Base-by-base conservation (phyloP, 371 early-diverging fungal species). In the Catenaria anguillulae region DNA sequence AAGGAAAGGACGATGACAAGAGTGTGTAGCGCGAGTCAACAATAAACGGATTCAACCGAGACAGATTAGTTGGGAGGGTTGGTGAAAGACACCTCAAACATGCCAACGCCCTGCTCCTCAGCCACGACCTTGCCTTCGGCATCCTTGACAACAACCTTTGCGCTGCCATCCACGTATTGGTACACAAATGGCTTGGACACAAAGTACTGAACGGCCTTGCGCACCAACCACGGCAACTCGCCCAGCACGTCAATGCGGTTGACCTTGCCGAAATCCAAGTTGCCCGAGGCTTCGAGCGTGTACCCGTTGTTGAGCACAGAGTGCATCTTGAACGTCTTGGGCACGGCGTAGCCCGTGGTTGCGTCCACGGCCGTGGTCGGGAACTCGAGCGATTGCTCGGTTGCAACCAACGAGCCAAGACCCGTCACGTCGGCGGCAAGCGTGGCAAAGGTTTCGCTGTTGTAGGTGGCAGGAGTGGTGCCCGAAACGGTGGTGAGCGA, bases 121-220 rank as follows among this genome's bases (percentile, higher is more conserved):
- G 12, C 29, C 6, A 50, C 31, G 29, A 50, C 52, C 15, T 50
- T 29, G 15, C 29, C 52, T 13, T 8, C 52, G 2, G 29, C 52
- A 10, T 50, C 29, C 29, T 29, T 26, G 29, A 50, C 52, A n/a
- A n/a, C n/a, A 8, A 50, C 52, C 15, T 29, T 31, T 13, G 15
- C 6, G 2, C 13, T 12, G 29, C 29, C 13, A 26, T 50, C 29
- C 6, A 50, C 52, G 19, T 15, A 29, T 31, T 92, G 89, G 73
- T 91, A 97, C 56, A 90, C 77, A 66, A 84, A 93, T 24, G 97
- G 97, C 69, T 89, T 89, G 48, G 93, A 89, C 48, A 97, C 83
- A 66, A 94, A 84, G 0, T 89, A 82, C 66, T 94, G 90, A 40
- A 96, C 86, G 60, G 92, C 70, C 69, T 88, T 90, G 63, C 89